Evolutionary conservation across 2,329 filamentous ascomycete genomes (phyloP).

Genomic region (Sarocladium strictum): DNA sequence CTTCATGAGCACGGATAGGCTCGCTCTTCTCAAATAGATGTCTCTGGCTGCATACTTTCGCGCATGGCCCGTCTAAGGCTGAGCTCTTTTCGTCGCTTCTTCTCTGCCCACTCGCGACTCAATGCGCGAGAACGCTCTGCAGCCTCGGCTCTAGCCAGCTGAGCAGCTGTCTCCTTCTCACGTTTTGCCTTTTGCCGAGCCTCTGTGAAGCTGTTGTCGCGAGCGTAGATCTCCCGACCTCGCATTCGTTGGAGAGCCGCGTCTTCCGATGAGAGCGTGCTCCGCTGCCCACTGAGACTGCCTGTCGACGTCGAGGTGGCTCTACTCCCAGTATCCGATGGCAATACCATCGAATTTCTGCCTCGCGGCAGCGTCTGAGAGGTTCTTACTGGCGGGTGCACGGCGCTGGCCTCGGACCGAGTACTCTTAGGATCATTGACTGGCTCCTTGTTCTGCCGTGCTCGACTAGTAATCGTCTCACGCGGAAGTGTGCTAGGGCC

Average conservation of each 20-base stretch:
- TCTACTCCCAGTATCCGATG: constrained; percentile 25
- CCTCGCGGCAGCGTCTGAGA: constrained; percentile 17
- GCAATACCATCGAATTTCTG: constrained; percentile 18
- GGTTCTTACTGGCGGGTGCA: constrained; percentile 10
- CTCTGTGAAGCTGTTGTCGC: constrained; percentile 41
- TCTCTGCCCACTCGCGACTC: constrained; percentile 58
- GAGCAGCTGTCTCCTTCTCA: constrained; percentile 48
- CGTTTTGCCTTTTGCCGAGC: constrained; percentile 47
- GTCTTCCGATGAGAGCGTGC: constrained; percentile 45
- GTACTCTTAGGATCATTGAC: constrained; percentile 12
- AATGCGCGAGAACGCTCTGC: constrained; percentile 54
- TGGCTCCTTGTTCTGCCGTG: constrained; percentile 40
- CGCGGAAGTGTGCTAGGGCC: constrained; percentile 40
- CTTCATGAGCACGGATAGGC: background rate
- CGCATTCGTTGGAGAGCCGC: constrained; percentile 44
- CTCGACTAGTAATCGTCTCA: constrained; percentile 52
- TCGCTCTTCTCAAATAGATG: background rate
- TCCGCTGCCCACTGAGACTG: constrained; percentile 38
- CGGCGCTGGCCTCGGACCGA: background rate
- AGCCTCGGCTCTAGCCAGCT: constrained; percentile 51
- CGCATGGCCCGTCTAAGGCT: constrained; percentile 1
- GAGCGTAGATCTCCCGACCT: constrained; percentile 47
- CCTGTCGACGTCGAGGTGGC: constrained; percentile 40
- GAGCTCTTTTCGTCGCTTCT: constrained; percentile 38
- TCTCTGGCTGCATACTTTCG: background rate